A percentile compares a stretch with the other conserved stretches of the same genome.
These are phyloP conservation scores for Sclerotinia minor DNA, from an alignment of 2,329 filamentous ascomycete genomes.

Conservation along the genomic window DNA sequence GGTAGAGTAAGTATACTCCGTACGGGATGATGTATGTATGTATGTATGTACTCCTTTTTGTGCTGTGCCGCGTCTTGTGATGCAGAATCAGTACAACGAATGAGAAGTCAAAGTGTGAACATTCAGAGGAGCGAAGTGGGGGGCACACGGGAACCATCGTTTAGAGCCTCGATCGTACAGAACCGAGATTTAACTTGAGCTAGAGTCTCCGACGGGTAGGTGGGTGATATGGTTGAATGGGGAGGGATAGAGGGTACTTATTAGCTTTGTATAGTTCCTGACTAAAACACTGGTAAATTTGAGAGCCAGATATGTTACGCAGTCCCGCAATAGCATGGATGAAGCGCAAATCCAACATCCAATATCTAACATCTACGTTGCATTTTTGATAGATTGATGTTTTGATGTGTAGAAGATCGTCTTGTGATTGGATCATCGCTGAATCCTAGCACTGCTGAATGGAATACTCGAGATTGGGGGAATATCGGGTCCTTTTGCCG, in stretches of 20 bases:
- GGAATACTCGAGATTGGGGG: background rate
- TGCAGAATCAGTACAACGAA: conserved; percentile 5
- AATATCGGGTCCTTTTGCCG: background rate
- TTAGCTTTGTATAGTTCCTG: conserved; percentile 13
- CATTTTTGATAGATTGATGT: background rate
- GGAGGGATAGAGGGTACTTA: background rate
- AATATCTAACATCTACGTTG: background rate
- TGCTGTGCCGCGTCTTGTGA: conserved; percentile 10
- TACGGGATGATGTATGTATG: too few species aligned
- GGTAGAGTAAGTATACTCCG: too few species aligned
- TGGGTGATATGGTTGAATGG: background rate
- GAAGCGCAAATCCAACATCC: background rate
- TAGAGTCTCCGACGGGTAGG: background rate
- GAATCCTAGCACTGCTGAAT: background rate
- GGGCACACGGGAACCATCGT: conserved; percentile 5
- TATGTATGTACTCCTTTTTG: background rate
- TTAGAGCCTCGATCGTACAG: conserved; percentile 4
- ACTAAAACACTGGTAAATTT: conserved; percentile 9
- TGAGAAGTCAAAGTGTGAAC: conserved; percentile 13
- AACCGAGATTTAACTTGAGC: conserved; percentile 10
- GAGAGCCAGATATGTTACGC: conserved; percentile 14
- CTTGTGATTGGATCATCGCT: background rate
- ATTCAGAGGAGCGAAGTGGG: conserved; percentile 6
- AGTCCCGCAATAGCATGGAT: conserved; percentile 1
- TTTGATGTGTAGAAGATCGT: background rate